Evolutionary conservation across 768 basidiomycete species (phyloP).

Genomic region (Suillus sp.): DNA sequence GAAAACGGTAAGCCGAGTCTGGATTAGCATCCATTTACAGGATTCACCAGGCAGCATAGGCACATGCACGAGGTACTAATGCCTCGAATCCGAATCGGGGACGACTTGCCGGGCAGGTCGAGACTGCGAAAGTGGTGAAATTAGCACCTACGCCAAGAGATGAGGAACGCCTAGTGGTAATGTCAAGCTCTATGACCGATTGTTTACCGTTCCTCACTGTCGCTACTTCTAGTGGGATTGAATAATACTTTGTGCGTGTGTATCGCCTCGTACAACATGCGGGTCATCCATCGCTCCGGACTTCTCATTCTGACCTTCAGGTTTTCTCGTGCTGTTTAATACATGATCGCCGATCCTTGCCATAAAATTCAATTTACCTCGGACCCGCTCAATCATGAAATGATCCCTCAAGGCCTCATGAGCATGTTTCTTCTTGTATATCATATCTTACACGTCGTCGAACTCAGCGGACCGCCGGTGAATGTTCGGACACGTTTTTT

Average conservation of each 20-base stretch:
- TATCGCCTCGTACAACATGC: constrained; percentile 25
- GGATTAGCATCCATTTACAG: constrained; percentile 17
- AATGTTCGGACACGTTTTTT: constrained; percentile 37
- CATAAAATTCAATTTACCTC: constrained; percentile 29
- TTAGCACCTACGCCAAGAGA: constrained; percentile 40
- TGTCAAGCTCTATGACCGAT: constrained; percentile 28
- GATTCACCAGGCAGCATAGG: constrained; percentile 36
- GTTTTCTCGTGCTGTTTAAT: constrained; percentile 36
- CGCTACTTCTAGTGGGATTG: constrained; percentile 46
- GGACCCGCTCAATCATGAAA: constrained; percentile 32
- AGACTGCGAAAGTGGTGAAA: constrained; percentile 40
- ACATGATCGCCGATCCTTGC: constrained; percentile 33
- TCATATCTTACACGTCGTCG: constrained; percentile 26
- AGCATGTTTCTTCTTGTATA: constrained; percentile 25
- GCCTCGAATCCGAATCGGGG: constrained; percentile 49
- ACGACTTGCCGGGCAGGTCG: constrained; percentile 44
- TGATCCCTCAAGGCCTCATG: constrained; percentile 25
- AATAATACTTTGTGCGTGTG: constrained; percentile 27
- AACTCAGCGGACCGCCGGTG: constrained; percentile 24
- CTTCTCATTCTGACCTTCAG: constrained; percentile 31
- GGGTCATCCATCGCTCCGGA: constrained; percentile 20
- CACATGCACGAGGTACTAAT: constrained; percentile 44
- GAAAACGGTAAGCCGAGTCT: constrained; percentile 48
- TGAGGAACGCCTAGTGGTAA: constrained; percentile 47
- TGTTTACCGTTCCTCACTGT: constrained; percentile 30